phyloP scores from a whole-genome alignment of 441 rosid genomes.

The Populus hybrid region DNA sequence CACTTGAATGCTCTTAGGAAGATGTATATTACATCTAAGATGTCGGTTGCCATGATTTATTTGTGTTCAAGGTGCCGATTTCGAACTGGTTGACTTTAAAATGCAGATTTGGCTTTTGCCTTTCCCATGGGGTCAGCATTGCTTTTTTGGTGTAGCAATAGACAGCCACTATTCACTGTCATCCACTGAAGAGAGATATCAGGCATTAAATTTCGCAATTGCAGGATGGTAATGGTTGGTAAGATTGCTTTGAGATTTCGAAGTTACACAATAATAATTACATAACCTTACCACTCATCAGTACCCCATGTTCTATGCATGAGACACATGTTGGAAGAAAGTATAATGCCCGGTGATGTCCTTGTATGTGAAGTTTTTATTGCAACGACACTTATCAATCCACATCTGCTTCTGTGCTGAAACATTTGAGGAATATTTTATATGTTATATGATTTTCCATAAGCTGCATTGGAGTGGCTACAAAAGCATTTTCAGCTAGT shows the following conservation, averaged over 20 bases:
- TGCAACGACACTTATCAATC: slow-evolving; percentile 16
- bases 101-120: slow-evolving; percentile 93
- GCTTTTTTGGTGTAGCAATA: slow-evolving; percentile 98
- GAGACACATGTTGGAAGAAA: slow-evolving; percentile 39
- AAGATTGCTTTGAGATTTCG: slow-evolving; percentile 83
- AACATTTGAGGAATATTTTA: slow-evolving; percentile 23
- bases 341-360: slow-evolving; percentile 33
- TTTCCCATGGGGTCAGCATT: slow-evolving; percentile 83
- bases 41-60: slow-evolving; percentile 83
- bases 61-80: slow-evolving; percentile 80
- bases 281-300: slow-evolving; percentile 37
- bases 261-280: slow-evolving; percentile 48
- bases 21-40: slow-evolving; percentile 61
- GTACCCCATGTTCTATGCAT: slow-evolving; percentile 34
- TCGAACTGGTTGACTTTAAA: slow-evolving; percentile 96
- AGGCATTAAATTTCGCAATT: slow-evolving; percentile 66
- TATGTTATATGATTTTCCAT: slow-evolving; percentile 15
- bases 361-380: slow-evolving; percentile 25
- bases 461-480: slow-evolving; percentile 9
- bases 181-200: slow-evolving; percentile 91
- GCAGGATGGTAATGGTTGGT: slow-evolving; percentile 90
- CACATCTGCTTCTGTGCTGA: slow-evolving; percentile 19
- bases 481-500: slow-evolving; percentile 4
- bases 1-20: slow-evolving; percentile 50
- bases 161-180: slow-evolving; percentile 68